Percentiles rank a stretch among this genome's conserved stretches.
phyloP scores from a whole-genome alignment of 2,329 filamentous ascomycete species.

The Diaporthe nobilis region DNA sequence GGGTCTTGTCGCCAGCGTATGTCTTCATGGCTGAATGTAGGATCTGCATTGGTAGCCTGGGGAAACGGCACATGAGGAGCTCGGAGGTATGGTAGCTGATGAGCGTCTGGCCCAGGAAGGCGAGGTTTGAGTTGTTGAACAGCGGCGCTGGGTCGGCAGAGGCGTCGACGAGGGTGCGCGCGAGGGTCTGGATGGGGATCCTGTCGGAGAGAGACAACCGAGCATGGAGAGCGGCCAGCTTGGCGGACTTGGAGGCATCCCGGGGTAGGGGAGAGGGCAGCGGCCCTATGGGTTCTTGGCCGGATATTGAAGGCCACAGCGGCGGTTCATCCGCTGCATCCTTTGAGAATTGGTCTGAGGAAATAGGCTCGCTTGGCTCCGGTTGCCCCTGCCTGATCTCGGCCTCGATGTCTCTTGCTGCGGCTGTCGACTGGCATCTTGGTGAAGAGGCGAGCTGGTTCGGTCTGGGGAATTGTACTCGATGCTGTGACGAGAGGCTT shows the following conservation, averaged over 20 bases:
- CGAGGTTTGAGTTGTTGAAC: slow-evolving; percentile 92
- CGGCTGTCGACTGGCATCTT: slow-evolving; percentile 51
- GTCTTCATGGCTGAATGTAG: slow-evolving; percentile 88
- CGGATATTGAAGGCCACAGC: slow-evolving; percentile 53
- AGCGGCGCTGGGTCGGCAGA: slow-evolving; percentile 84
- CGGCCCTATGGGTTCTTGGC: slow-evolving; percentile 26
- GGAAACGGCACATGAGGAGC: slow-evolving; percentile 89
- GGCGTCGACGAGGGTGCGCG: slow-evolving; percentile 85
- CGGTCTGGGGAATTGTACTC: slow-evolving; percentile 36
- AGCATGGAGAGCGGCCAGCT: slow-evolving; percentile 92
- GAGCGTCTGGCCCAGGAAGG: slow-evolving; percentile 84
- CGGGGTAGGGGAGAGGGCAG: slow-evolving; percentile 78
- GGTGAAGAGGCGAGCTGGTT: slow-evolving; percentile 45
- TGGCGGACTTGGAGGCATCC: slow-evolving; percentile 80
- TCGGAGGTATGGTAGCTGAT: slow-evolving; percentile 92
- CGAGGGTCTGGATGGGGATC: slow-evolving; percentile 88
- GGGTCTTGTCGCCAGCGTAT: slow-evolving; percentile 82
- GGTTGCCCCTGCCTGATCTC: slow-evolving; percentile 36
- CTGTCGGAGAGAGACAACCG: slow-evolving; percentile 86
- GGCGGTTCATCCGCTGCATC: slow-evolving; percentile 49
- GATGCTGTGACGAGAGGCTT: slow-evolving; percentile 44
- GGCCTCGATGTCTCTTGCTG: slow-evolving; percentile 40
- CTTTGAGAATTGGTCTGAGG: slow-evolving; percentile 45
- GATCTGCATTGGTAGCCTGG: slow-evolving; percentile 90
- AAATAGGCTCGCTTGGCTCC: slow-evolving; percentile 28